Evolutionary conservation across 2,329 filamentous ascomycete genomes (phyloP), one percentile per base, ranked within the genome.

Genomic region (Cladosporium colombiae): DNA sequence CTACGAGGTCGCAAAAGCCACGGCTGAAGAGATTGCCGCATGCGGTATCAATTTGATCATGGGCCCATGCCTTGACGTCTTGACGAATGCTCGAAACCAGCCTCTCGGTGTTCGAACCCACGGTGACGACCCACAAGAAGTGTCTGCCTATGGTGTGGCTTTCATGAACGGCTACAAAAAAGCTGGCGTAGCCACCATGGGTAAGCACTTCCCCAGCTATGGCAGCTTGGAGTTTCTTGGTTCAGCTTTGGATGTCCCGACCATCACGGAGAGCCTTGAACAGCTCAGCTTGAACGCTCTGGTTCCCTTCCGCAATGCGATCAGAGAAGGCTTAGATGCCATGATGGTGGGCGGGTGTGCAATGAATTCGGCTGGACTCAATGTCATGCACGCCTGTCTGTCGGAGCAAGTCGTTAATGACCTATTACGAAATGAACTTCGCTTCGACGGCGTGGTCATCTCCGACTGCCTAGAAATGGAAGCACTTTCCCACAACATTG

Each of bases 401-500:
- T 96, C 92, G 0, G 91, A 97, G 71, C 92, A 97, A 77, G 92
- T 98, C 1, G 93, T 98, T 3, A 91, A 97, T 74, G 92, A 95
- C 66, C 81, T 97, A 25, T 82, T 98, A 3, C 87, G 94, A n/a
- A 90, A 90, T 67, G 93, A 97, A 70, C 85, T 98, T 27, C 90
- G 91, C 2, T 98, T 98, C 72, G 87, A 92, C 59, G 94, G 94
- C 1, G 93, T 98, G 2, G 93, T 95, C 27, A 92, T 98, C 59
- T 97, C 93, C 0, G 94, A 98, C 75, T 98, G 94, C 70, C 81
- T 98, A 8, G 94, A 97, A 76, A 98, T 98, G 94, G 93, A 97
- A 74, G 93, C 93, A 0, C 85, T 98, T 10, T 95, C 92, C 69
- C 92, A 96, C 74, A 96, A 97, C 72, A 95, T 98, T 59, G 94